Evolutionary conservation across 2,329 filamentous ascomycete species (phyloP).

Genomic region (Aspergillus sclerotialis): DNA sequence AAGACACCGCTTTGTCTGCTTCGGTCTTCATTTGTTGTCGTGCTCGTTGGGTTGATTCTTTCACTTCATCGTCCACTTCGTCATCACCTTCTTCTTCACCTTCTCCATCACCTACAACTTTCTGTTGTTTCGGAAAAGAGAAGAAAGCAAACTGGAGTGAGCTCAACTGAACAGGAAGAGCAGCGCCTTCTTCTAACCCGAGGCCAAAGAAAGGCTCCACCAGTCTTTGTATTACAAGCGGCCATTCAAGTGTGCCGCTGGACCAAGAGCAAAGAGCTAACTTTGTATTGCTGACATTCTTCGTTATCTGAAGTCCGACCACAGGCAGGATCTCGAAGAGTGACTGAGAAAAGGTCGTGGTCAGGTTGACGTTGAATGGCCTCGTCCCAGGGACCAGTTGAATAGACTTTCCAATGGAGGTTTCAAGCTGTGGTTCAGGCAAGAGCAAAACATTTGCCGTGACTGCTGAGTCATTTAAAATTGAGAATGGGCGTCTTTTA

Average conservation of each 20-base stretch:
- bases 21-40: constrained; percentile 13
- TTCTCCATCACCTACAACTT: constrained; percentile 2
- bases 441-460: constrained; percentile 22
- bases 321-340: constrained; percentile 20
- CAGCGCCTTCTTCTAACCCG: constrained; percentile 14
- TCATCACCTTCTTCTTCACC: constrained; percentile 17
- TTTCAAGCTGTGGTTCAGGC: constrained; percentile 22
- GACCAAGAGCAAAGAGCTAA: constrained; percentile 28
- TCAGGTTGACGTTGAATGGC: constrained; percentile 26
- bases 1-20: constrained; percentile 21
- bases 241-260: constrained; percentile 32
- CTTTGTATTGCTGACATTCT: constrained; percentile 23
- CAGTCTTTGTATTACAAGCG: constrained; percentile 16
- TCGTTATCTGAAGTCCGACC: constrained; percentile 24
- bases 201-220: constrained; percentile 17
- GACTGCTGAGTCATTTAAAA: constrained; percentile 25
- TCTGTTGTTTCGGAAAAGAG: constrained; percentile 16
- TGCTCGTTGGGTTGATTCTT: constrained; percentile 6
- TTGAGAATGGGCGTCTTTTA: constrained; percentile 20
- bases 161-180: constrained; percentile 17
- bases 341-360: constrained; percentile 22
- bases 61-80: constrained; percentile 16
- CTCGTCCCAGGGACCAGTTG: constrained; percentile 23
- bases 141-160: constrained; percentile 28
- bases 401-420: constrained; percentile 23